phyloP scores from a whole-genome alignment of 768 basidiomycete genomes.

The Kwoniella dendrophila region DNA sequence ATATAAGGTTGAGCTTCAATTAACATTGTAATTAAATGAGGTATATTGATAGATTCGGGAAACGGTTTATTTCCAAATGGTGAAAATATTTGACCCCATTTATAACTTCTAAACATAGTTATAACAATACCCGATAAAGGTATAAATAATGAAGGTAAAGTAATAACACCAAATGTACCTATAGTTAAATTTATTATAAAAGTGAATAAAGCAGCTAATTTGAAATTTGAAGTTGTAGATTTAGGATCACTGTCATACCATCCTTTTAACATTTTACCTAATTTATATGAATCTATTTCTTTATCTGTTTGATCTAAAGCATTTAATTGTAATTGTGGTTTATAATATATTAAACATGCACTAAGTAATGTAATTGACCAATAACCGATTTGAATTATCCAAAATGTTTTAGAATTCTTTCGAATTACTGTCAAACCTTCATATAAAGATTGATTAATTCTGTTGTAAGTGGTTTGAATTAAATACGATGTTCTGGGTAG shows the following conservation, averaged over 20 bases:
- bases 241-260: too few species aligned
- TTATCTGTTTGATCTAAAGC: too few species aligned
- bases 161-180: neutral
- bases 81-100: neutral
- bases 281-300: too few species aligned
- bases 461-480: neutral
- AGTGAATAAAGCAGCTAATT: neutral
- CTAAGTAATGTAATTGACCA: neutral
- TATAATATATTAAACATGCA: too few species aligned
- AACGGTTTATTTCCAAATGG: neutral
- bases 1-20: constrained; percentile 1
- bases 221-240: too few species aligned
- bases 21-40: constrained; percentile 3
- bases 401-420: neutral
- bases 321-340: too few species aligned
- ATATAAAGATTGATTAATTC: neutral
- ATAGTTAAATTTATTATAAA: neutral
- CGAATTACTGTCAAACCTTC: neutral
- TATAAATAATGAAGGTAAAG: neutral
- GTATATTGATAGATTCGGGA: neutral
- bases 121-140: neutral
- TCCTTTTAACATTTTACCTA: too few species aligned
- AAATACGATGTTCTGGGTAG: neutral
- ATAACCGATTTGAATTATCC: neutral
- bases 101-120: neutral